A percentile compares a stretch with the other conserved stretches of the same genome.
Conservation (phyloP, 2,329 filamentous ascomycete genomes). For the Claviceps sp. region DNA sequence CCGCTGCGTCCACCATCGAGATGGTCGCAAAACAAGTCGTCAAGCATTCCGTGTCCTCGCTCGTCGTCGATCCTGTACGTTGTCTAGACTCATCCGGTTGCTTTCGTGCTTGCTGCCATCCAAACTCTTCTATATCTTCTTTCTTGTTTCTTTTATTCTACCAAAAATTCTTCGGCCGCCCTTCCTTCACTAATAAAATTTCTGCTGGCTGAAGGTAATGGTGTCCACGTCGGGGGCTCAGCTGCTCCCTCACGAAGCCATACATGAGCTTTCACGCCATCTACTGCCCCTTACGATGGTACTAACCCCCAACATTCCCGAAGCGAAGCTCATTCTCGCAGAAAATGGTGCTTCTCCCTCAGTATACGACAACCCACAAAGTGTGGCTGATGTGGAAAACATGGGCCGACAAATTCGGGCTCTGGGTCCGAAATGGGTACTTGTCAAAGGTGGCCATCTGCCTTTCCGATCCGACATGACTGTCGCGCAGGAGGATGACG, state of each 20-base stretch:
- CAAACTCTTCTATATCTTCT: neutral
- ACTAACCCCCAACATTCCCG: constrained; percentile 66
- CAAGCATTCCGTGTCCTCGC: constrained; percentile 16
- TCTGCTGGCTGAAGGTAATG: constrained; percentile 56
- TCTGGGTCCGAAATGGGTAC: constrained; percentile 65
- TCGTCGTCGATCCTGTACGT: constrained; percentile 27
- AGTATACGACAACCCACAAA: constrained; percentile 28
- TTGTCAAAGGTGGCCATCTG: constrained; percentile 85
- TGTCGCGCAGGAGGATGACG: constrained; percentile 42
- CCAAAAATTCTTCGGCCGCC: neutral
- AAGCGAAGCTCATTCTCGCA: constrained; percentile 52
- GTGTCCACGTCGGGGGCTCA: constrained; percentile 67
- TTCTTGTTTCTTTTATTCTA: neutral
- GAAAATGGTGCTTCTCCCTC: constrained; percentile 26
- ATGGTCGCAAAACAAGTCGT: constrained; percentile 19
- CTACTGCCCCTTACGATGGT: constrained; percentile 55
- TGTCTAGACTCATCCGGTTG: neutral
- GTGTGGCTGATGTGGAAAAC: constrained; percentile 51
- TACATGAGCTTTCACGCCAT: constrained; percentile 42
- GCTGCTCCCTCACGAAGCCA: constrained; percentile 52
- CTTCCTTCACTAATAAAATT: constrained; percentile 1
- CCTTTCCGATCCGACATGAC: constrained; percentile 54
- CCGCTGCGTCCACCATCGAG: constrained; percentile 23
- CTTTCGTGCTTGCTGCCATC: neutral
- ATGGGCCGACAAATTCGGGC: constrained; percentile 53